Base-by-base conservation (phyloP, 2,329 filamentous ascomycete species). In the Amauroascus verrucosus region DNA sequence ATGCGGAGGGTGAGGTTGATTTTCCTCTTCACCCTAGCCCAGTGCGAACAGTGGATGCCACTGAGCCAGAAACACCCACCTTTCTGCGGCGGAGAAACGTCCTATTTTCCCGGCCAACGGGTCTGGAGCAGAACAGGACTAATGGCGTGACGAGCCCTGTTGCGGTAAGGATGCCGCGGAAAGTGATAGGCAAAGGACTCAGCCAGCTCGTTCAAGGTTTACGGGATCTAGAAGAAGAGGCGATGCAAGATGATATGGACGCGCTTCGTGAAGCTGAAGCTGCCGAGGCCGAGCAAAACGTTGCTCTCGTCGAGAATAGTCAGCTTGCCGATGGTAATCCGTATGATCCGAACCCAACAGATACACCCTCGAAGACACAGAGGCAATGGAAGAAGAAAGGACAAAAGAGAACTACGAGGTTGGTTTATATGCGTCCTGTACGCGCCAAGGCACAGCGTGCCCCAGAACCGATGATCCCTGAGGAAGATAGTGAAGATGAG, bases 351-450 rank as follows among this genome's bases (percentile, higher is more conserved):
- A 51, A 54, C 35, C 35, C 28, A 6, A 48, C 33, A 2, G 33
- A 26, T 49, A 58, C 51, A 16, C 35, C 56, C 6, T 43, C 46
- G 22, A 51, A 56, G 32, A 45, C 45, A 30, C 38, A 60, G 22
- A 59, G 54, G n/a, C 53, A 54, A 13, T 74, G 66, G 62, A 75
- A 73, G 61, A 76, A 75, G 63, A 75, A 71, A 58, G 73, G 72
- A 1, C 74, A 75, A 57, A 76, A 76, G 57, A 65, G 74, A 45
- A 74, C 72, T 5, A 76, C 74, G 1, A 66, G 70, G 49, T 61
- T 68, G 45, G 69, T 72, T 11, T 65, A 62, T 35, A 73, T 76
- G 65, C 70, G 67, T 45, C 73, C 73, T 1, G 65, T 68, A 2
- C 59, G 65, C 7, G 54, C 60, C 20, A 67, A 66, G 28, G 61